Evolutionary conservation across 768 basidiomycete genomes (phyloP).

Genomic region (Lentinula guzmanii): DNA sequence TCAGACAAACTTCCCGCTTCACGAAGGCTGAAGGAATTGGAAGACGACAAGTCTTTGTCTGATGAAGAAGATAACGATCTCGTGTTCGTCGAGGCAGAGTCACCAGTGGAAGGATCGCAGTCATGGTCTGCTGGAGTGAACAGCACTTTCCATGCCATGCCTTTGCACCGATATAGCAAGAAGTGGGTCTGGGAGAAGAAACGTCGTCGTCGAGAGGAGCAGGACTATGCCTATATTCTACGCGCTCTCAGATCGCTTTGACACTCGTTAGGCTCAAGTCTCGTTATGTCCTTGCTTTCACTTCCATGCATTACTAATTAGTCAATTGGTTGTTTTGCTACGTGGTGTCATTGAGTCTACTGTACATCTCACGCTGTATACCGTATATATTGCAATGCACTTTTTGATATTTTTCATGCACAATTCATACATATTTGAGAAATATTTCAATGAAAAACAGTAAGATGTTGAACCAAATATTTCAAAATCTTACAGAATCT

Average conservation of each 20-base stretch:
- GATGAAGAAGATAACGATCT: neutral
- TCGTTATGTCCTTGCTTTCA: neutral
- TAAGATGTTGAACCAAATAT: no score
- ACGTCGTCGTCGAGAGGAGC: conserved; percentile 27
- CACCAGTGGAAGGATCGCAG: neutral
- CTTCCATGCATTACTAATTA: neutral
- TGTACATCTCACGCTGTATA: no score
- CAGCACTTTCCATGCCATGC: neutral
- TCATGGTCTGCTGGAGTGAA: neutral
- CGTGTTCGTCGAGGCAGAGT: neutral
- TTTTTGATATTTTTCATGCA: no score
- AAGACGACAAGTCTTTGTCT: neutral
- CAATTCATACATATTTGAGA: no score
- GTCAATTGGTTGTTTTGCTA: no score
- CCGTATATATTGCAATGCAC: no score
- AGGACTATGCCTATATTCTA: conserved; percentile 28
- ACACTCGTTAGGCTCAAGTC: neutral
- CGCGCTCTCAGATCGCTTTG: conserved; percentile 26
- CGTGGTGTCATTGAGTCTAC: no score
- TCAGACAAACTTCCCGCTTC: conserved; percentile 3
- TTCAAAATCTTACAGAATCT: no score
- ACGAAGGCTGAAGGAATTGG: neutral
- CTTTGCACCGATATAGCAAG: conserved; percentile 18
- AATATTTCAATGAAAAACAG: no score
- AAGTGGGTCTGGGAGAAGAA: conserved; percentile 36